These are phyloP conservation scores for Kwoniella sp. DNA, from an alignment of 768 basidiomycete genomes.

Conservation along the genomic window DNA sequence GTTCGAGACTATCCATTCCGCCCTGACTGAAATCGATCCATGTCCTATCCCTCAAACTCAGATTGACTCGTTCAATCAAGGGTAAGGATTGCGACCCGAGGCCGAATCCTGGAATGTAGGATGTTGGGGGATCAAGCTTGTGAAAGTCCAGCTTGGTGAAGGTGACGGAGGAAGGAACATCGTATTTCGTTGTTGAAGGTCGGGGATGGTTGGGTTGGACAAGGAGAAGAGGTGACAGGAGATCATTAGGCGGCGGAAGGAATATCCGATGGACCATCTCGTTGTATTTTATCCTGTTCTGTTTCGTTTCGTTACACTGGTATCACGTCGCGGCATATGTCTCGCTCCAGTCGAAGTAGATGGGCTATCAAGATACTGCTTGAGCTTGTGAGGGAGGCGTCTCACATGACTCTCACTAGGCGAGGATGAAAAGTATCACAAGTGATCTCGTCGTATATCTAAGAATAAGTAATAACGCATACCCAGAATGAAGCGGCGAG, in stretches of 20 bases:
- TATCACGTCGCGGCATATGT: too few relatives aligned
- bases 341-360: too few relatives aligned
- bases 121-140: background rate
- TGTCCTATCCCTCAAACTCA: background rate
- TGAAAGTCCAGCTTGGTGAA: background rate
- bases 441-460: too few relatives aligned
- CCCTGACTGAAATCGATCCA: conserved; percentile 11
- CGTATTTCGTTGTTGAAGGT: background rate
- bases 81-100: background rate
- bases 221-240: background rate
- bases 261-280: background rate
- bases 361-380: too few relatives aligned
- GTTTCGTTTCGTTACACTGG: too few relatives aligned
- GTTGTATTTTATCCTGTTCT: background rate
- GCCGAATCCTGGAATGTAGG: background rate
- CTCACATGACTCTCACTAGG: too few relatives aligned
- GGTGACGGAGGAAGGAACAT: too few relatives aligned
- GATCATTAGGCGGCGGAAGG: background rate
- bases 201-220: background rate
- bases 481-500: too few relatives aligned
- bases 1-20: conserved; percentile 8
- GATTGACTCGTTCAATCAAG: background rate
- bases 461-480: too few relatives aligned
- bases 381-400: too few relatives aligned
- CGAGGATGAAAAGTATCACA: too few relatives aligned